Evolutionary conservation across 2,329 filamentous ascomycete genomes (phyloP).

Genomic region (Cladosporium sp.): DNA sequence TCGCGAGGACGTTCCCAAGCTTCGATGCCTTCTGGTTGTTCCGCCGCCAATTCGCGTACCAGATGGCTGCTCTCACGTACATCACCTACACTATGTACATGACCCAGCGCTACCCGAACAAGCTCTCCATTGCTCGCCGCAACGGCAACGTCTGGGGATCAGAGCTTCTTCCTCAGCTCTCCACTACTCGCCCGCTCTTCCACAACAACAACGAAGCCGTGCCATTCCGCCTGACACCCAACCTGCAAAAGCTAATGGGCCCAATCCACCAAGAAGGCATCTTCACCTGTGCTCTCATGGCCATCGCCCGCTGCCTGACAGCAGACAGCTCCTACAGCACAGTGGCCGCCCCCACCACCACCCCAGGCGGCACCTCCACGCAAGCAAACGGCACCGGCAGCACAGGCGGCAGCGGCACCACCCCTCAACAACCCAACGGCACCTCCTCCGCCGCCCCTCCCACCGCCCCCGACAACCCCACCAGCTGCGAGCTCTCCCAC

Average conservation of each 20-base stretch:
- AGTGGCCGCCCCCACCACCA: slow-evolving; percentile 17
- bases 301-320: slow-evolving; percentile 87
- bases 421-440: slow-evolving; percentile 8
- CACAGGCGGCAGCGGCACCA: slow-evolving; percentile 2
- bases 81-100: slow-evolving; percentile 99
- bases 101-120: slow-evolving; percentile 91
- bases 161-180: slow-evolving; percentile 88
- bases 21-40: slow-evolving; percentile 98
- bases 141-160: slow-evolving; percentile 95
- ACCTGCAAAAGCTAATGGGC: slow-evolving; percentile 92
- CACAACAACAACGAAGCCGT: slow-evolving; percentile 95
- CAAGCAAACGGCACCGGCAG: slow-evolving; percentile 7
- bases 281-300: slow-evolving; percentile 92
- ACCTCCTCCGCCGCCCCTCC: slow-evolving; percentile 37
- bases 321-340: slow-evolving; percentile 53
- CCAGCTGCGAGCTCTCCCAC: slow-evolving; percentile 73
- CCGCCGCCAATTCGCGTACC: slow-evolving; percentile 93
- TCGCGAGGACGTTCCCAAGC: slow-evolving; percentile 79
- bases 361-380: background rate
- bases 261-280: slow-evolving; percentile 94
- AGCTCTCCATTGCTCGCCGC: slow-evolving; percentile 82
- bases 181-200: slow-evolving; percentile 77
- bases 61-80: slow-evolving; percentile 90
- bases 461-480: slow-evolving; percentile 19
- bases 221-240: slow-evolving; percentile 94